These are phyloP conservation scores for Carex kokanica DNA, from an alignment of 176 grass and related monocot genomes.

Conservation along the genomic window DNA sequence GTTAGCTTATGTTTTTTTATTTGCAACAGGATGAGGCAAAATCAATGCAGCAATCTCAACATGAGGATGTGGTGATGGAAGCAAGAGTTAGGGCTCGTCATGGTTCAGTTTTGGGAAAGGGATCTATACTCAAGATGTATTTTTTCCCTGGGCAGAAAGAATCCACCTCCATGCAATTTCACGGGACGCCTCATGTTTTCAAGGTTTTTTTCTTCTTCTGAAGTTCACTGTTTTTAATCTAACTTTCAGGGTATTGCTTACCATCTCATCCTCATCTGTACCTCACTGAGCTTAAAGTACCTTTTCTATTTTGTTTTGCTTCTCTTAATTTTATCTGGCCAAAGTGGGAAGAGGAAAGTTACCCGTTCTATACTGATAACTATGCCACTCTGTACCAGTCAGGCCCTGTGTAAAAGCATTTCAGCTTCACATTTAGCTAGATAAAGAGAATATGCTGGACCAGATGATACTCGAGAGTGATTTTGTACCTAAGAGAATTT, in stretches of 20 bases:
- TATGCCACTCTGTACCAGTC: neutral
- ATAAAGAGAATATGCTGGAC: neutral
- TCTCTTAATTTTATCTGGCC: neutral
- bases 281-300: neutral
- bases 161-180: slow-evolving; percentile 66
- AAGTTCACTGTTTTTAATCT: slow-evolving; percentile 19
- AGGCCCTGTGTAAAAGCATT: neutral
- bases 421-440: neutral
- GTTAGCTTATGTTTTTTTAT: slow-evolving; percentile 18
- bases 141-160: slow-evolving; percentile 89
- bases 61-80: slow-evolving; percentile 82
- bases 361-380: too few species aligned
- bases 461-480: neutral
- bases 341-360: neutral
- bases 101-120: slow-evolving; percentile 94
- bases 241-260: neutral
- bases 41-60: slow-evolving; percentile 46
- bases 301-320: neutral
- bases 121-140: slow-evolving; percentile 98
- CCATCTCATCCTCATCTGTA: neutral
- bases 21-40: slow-evolving; percentile 70
- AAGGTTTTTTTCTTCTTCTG: slow-evolving; percentile 47
- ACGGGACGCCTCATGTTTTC: slow-evolving; percentile 75
- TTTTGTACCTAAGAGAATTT: neutral
- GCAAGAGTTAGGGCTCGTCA: slow-evolving; percentile 75